phyloP scores from a whole-genome alignment of 768 basidiomycete genomes.

The Lactifluus piperatus region DNA sequence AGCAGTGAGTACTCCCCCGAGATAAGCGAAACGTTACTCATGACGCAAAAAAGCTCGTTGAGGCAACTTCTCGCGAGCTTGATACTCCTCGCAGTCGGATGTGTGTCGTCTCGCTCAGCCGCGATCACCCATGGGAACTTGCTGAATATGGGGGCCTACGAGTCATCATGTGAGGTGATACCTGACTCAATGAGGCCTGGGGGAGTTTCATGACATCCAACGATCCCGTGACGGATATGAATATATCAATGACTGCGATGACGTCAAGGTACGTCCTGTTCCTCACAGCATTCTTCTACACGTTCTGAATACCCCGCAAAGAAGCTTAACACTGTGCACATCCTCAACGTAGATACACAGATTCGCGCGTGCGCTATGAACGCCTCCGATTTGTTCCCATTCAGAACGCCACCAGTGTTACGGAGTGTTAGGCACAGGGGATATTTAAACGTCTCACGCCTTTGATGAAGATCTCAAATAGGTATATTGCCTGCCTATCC shows the following conservation, averaged over 20 bases:
- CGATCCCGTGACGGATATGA: background rate
- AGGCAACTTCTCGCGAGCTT: constrained; percentile 11
- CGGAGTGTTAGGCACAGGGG: too few relatives aligned
- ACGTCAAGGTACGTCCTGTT: background rate
- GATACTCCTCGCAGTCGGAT: constrained; percentile 16
- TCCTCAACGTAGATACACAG: too few relatives aligned
- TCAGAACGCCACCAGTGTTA: too few relatives aligned
- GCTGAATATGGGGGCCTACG: constrained; percentile 15
- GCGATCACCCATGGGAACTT: constrained; percentile 16
- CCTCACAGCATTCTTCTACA: too few relatives aligned
- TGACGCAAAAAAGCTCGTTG: constrained; percentile 8
- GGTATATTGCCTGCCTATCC: too few relatives aligned
- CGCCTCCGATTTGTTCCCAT: too few relatives aligned
- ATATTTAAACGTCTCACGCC: too few relatives aligned
- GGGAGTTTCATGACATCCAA: background rate
- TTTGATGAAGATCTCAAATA: too few relatives aligned
- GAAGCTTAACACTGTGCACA: background rate
- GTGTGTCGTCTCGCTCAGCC: constrained; percentile 15
- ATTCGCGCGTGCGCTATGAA: too few relatives aligned
- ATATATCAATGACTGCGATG: background rate
- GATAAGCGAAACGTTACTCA: background rate
- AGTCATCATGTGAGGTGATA: constrained; percentile 12
- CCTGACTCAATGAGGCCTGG: background rate
- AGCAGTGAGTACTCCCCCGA: background rate
- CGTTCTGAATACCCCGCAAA: background rate